These are phyloP conservation scores for Fusarium guadeloupense DNA, from an alignment of 2,329 filamentous ascomycete genomes.

Conservation along the genomic window DNA sequence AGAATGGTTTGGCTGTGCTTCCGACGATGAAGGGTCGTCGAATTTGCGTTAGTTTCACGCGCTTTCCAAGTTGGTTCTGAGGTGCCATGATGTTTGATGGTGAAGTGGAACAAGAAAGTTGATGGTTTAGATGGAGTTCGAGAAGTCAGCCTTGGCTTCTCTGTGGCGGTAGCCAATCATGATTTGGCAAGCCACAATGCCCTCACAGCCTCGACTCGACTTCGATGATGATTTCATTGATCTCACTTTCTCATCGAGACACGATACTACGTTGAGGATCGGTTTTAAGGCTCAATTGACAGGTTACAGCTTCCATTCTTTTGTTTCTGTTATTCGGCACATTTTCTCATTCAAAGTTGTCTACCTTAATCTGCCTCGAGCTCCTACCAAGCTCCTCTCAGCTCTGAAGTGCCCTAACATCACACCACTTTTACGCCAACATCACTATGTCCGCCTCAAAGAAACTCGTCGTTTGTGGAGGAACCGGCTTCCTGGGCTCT, in stretches of 20 bases:
- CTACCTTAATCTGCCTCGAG: background rate
- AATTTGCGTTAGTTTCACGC: constrained; percentile 72
- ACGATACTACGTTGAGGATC: constrained; percentile 1
- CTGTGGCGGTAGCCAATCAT: constrained; percentile 23
- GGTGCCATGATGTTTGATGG: constrained; percentile 61
- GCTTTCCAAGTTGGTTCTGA: constrained; percentile 66
- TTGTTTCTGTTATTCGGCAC: background rate
- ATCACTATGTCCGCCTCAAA: constrained; percentile 68
- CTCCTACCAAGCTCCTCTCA: constrained; percentile 6
- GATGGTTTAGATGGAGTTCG: background rate
- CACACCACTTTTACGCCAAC: constrained; percentile 34
- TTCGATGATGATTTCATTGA: constrained; percentile 44
- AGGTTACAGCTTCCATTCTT: background rate
- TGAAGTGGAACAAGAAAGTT: background rate
- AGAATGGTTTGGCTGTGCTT: constrained; percentile 81
- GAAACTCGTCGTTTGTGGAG: constrained; percentile 89
- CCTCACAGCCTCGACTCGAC: constrained; percentile 34
- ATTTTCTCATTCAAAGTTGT: background rate
- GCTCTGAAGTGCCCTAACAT: constrained; percentile 15
- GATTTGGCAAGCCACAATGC: constrained; percentile 18
- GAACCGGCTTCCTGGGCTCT: constrained; percentile 88
- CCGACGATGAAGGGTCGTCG: constrained; percentile 76
- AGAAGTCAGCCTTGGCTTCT: constrained; percentile 23
- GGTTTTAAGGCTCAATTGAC: constrained; percentile 20
- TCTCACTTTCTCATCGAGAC: constrained; percentile 23